Percentiles rank a stretch among this genome's conserved stretches.
phyloP scores from a whole-genome alignment of 2,329 filamentous ascomycete species.

The Cyphellophora europaea region DNA sequence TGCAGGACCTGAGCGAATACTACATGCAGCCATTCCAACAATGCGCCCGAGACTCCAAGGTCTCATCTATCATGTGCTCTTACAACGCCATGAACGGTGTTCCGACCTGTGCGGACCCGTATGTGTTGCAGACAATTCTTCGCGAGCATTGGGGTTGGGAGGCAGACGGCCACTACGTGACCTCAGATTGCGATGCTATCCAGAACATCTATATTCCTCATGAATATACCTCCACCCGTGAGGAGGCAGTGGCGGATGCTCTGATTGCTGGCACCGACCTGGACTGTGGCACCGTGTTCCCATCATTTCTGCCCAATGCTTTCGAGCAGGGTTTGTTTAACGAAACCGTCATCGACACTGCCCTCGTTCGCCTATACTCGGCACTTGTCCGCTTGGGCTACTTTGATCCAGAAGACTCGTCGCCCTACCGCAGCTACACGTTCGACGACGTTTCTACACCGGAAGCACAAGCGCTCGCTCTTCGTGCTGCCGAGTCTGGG shows the following conservation, averaged over 20 bases:
- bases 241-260: constrained; percentile 37
- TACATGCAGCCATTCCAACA: constrained; percentile 57
- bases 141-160: constrained; percentile 58
- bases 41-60: constrained; percentile 48
- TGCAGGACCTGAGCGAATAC: constrained; percentile 46
- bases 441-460: constrained; percentile 49
- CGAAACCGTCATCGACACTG: constrained; percentile 35
- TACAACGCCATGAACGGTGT: constrained; percentile 55
- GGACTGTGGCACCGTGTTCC: constrained; percentile 43
- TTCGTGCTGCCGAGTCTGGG: constrained; percentile 40
- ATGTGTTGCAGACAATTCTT: constrained; percentile 53
- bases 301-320: constrained; percentile 34
- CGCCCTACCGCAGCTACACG: constrained; percentile 41
- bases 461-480: constrained; percentile 45
- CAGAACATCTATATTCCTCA: constrained; percentile 50
- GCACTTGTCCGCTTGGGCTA: constrained; percentile 43
- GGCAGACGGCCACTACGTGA: constrained; percentile 52
- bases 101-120: constrained; percentile 54
- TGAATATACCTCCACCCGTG: constrained; percentile 33
- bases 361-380: constrained; percentile 39
- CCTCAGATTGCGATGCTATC: constrained; percentile 57
- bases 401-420: constrained; percentile 36
- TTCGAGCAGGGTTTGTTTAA: constrained; percentile 35
- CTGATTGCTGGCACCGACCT: constrained; percentile 45
- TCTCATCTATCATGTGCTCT: constrained; percentile 48